These are phyloP conservation scores for Metarhizium humberi DNA, from an alignment of 2,329 filamentous ascomycete genomes.

Conservation along the genomic window DNA sequence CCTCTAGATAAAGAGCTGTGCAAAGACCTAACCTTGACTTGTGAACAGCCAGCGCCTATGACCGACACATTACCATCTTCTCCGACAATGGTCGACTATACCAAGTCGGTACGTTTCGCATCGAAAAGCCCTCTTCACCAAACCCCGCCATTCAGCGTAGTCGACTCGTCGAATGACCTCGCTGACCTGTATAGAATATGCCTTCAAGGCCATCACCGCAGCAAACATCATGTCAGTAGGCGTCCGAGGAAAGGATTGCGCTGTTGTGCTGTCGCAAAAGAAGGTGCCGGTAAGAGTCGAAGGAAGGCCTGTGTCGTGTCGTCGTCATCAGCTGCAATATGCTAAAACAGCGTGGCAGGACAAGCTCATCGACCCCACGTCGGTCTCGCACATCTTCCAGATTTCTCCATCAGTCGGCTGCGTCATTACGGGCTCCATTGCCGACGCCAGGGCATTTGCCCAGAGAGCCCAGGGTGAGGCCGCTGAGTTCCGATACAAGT, in stretches of 20 bases:
- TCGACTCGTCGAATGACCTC: not conserved
- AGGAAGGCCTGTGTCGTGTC: not conserved
- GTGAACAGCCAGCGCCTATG: conserved; percentile 62
- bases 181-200: conserved; percentile 67
- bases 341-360: conserved; percentile 48
- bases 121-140: not conserved
- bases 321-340: not conserved
- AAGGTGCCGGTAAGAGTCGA: conserved; percentile 79
- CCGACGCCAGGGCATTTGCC: conserved; percentile 88
- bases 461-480: conserved; percentile 91
- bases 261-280: conserved; percentile 96
- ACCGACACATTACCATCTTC: conserved; percentile 99
- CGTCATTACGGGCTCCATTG: conserved; percentile 97
- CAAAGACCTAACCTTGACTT: conserved; percentile 15
- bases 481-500: conserved; percentile 97
- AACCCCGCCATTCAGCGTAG: not conserved
- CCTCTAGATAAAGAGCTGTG: not conserved
- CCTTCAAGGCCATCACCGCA: conserved; percentile 98
- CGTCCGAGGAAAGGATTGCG: conserved; percentile 91
- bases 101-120: conserved; percentile 80
- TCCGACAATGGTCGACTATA: conserved; percentile 97
- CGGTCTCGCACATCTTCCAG: conserved; percentile 95
- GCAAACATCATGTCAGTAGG: conserved; percentile 98
- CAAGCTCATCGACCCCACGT: conserved; percentile 96
- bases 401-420: conserved; percentile 93